Base-by-base conservation (phyloP, 2,329 filamentous ascomycete genomes). In the Diaporthe humulicola region DNA sequence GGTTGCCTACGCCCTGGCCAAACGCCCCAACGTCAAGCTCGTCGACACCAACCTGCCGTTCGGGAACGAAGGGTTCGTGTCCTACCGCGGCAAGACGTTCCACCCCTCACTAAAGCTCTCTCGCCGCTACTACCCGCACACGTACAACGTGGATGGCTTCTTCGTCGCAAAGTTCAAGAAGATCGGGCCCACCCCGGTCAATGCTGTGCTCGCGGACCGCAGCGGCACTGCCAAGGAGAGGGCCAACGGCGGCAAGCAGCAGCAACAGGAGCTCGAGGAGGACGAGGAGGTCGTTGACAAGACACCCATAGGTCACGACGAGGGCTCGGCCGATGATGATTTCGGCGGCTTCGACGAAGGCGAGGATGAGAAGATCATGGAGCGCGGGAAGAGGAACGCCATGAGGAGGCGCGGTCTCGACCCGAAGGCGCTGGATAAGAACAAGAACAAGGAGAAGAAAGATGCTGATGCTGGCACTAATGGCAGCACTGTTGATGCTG, bases 141-240 rank as follows among this genome's bases (percentile, higher is more conserved):
- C 93, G 28, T 95, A 97, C 87, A 98, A 98, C 86, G 95, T 99
- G 45, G 97, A 98, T 83, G 97, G 97, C 77, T 99, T 99, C 92
- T 99, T 95, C 83, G 97, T 99, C 76, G 95, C 95, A 81, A 99
- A 99, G 85, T 94, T 99, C 86, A 96, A 98, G 85, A 99, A 99
- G 89, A 91, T 91, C 22, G 96, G 92, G 0, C 93, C 95, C 4
- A 94, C 94, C 54, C 93, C 94, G 1, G 85, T 88, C 73, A 91
- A 90, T 71, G 87, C 89, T 2, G 86, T 89, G 12, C 80, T 81
- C 33, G 76, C 69, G 71, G 82, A 84, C 72, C 80, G 78, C 74
- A 69, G 54, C 54, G 76, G 76, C 61, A 75, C 58, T 75, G 36
- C 73, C 77, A 48, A 61, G 70, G 70, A 38, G 45, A 40, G 48